Evolutionary conservation across 2,329 filamentous ascomycete species (phyloP), one percentile per base, ranked within the genome.

Genomic region (Colletotrichum viniferum): DNA sequence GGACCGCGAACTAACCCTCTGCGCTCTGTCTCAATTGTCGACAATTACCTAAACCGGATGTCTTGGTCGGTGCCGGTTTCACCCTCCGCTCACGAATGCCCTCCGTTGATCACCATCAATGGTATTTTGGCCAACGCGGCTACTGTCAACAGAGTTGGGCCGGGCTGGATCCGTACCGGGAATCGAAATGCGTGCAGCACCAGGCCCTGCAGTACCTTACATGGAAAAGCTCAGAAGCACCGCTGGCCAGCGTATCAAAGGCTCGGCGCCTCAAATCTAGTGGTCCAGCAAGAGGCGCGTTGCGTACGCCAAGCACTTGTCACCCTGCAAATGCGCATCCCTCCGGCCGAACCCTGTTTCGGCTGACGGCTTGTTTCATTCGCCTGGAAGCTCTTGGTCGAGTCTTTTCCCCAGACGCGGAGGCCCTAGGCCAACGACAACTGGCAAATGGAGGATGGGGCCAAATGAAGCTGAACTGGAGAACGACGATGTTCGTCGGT

Each of bases 201-300:
- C 55, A 61, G 32, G 62, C 24, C 68, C 58, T 32, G 62, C 69
- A 62, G 72, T 75, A 67, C 73, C 73, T 74, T 72, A 74, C 73
- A 73, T 73, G 56, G 73, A 67, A 30, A 14, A 55, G 7, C 28
- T 16, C 43, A 68, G 69, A 58, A 72, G 62, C 43, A 36, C 56
- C 24, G 13, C n/a, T 61, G 21, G 24, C 58, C 63, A 43, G 38
- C 18, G 38, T 28, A 66, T 55, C 26, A 69, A 61, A 62, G 69
- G 63, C 69, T 56, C 34, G 69, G 73, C 43, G 73, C 69, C 18
- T 55, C 55, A 24, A 48, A 48, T 58, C 61, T 34, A 68, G 68
- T 64, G 73, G 62, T 60, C 26, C 32, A 68, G 38, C 52, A 24
- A 14, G 43, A 73, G 64, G 63, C 48, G 28, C 36, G 58, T 55